These are phyloP conservation scores for Bruguiera parviflora DNA, from an alignment of 345 rosid species.

Conservation along the genomic window DNA sequence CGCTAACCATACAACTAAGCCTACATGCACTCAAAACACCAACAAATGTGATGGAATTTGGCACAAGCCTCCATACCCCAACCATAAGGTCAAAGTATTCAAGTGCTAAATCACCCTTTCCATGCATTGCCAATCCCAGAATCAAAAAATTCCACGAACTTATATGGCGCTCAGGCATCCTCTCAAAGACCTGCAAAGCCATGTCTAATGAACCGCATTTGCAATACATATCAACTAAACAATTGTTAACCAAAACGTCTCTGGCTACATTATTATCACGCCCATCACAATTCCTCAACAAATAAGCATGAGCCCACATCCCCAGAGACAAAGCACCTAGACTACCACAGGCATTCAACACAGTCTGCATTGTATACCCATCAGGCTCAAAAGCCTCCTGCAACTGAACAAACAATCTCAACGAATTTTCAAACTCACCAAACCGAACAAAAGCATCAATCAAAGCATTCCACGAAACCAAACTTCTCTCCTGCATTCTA, in stretches of 20 bases:
- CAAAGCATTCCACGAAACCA: constrained; percentile 71
- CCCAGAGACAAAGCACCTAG: constrained; percentile 63
- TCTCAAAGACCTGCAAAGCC: constrained; percentile 53
- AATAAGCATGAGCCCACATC: constrained; percentile 58
- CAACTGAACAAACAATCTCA: constrained; percentile 46
- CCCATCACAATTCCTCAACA: constrained; percentile 34
- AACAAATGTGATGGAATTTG: constrained; percentile 56
- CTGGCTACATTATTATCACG: constrained; percentile 22
- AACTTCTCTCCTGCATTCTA: constrained; percentile 51
- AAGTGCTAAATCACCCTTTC: constrained; percentile 44
- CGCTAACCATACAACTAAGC: constrained; percentile 53
- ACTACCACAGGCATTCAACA: constrained; percentile 58
- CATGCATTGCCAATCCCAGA: constrained; percentile 66
- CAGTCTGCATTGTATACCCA: constrained; percentile 62
- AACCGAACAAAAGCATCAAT: constrained; percentile 56
- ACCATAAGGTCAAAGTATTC: constrained; percentile 43
- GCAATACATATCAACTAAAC: constrained; percentile 71
- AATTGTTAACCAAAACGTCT: constrained; percentile 53
- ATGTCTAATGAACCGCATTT: constrained; percentile 58
- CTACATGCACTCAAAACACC: constrained; percentile 64
- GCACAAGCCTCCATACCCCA: constrained; percentile 25
- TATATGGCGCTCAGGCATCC: constrained; percentile 50
- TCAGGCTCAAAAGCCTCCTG: constrained; percentile 54
- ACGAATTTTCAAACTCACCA: constrained; percentile 46
- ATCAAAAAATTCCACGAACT: constrained; percentile 77